Evolutionary conservation across 208 protist genomes (phyloP), one percentile per base, ranked within the genome.

Genomic region (Acanthamoeba sp.): DNA sequence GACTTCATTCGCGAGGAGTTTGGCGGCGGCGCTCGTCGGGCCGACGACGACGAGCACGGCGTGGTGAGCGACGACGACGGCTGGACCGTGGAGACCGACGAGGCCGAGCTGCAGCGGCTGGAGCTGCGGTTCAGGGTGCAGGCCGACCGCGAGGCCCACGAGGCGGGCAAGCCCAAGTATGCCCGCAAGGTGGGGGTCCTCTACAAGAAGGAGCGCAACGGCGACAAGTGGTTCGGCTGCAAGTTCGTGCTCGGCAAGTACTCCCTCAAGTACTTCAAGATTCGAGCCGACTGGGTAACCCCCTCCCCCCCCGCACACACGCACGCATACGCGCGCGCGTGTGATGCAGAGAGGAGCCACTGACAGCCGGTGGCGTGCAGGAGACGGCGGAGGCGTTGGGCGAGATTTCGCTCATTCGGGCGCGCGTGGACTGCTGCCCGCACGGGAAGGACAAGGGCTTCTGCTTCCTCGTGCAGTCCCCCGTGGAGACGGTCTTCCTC

Each of bases 241-340:
- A 69, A 69, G 62, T 69, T 69, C 62, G 62, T 69, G n/a, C 62
- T 69, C n/a, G 62, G 62, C 29, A 69, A 69, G 62, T 69, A 69
- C 62, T 69, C 62, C 1, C 62, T 69, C 29, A 69, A 69, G 62
- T 69, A 69, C 62, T 69, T 69, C 62, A 69, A 69, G 62, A 38
- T 38, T 29, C 62, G 62, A 7, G 62, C 62, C 62, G 62, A 69
- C 62, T 69, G 62, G 62, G 62, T 69, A 36, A 24, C 27, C 1
- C 59, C 1, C 59, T 34, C 59, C 3, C 20, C 27, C 5, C 18
- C 1, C 7, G 5, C 29, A 69, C 59, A 4, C 2, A 29, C 59
- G 59, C 29, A 69, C 62, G 29, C 48, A 29, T 10, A 4, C 62
- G 10, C 59, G 1, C 59, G 14, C 59, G 59, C 59, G 27, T n/a